Base-by-base conservation (phyloP, 2,329 filamentous ascomycete genomes). In the Fusarium floridanum region DNA sequence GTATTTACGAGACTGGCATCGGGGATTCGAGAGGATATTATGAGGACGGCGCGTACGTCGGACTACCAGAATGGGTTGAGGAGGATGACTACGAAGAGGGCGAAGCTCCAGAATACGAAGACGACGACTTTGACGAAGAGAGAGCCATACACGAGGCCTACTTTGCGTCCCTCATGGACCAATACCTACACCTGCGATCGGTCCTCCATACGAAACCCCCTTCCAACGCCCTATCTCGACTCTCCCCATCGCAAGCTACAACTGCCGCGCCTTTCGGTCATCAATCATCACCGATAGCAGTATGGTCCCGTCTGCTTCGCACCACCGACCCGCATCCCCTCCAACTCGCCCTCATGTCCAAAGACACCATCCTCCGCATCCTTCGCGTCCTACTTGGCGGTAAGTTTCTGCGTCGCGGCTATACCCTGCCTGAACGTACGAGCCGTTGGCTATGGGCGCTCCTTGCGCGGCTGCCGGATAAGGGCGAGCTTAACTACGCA, bases 381-480 rank as follows among this genome's bases (percentile, higher is more conserved):
- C 81, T 98, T 43, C 88, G 89, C 29, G 86, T 95, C 62, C 84
- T 94, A n/a, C 85, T 93, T 32, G 87, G 88, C 20, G 90, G 90
- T 62, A 90, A 90, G 70, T 90, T 93, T 61, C 87, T 93, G 63
- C 88, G 87, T 55, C 88, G 88, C 60, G 89, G 88, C n/a, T 83
- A 86, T 24, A 86, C 88, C 34, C 85, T 95, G 34, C 86, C 90
- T 29, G 88, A 90, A 76, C 89, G 91, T 57, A 91, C 94, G 6
- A 95, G 94, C 69, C 88, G 91, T 17, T 98, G 96, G 96, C 86
- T 94, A 5, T 98, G 95, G 95, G 91, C 93, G 0, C 83, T 98
- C 67, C 85, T 98, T 53, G 94, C 93, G 4, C 89, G 91, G 67
- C 87, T 96, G 68, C 92, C 93, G 1, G 93, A 94, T 39, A 85